Conservation (phyloP, 768 basidiomycete genomes). For the Botryobasidium botryosum region DNA sequence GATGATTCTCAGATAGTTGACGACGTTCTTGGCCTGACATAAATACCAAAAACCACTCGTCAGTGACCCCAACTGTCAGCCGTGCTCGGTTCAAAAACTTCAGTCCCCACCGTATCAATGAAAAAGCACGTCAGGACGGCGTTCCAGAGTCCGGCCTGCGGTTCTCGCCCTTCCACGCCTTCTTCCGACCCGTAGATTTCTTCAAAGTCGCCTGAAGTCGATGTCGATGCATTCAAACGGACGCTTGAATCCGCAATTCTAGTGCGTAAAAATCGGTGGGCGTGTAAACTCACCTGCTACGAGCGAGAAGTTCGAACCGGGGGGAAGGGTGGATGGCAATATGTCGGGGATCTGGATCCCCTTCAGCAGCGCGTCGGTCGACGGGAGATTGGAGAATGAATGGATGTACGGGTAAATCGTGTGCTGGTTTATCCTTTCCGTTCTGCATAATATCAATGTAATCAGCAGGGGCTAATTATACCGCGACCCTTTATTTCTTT, state of each 20-base stretch:
- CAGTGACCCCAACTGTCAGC: background rate
- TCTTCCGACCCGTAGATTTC: constrained; percentile 59
- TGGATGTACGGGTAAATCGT: constrained; percentile 82
- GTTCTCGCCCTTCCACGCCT: constrained; percentile 34
- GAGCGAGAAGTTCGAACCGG: constrained; percentile 53
- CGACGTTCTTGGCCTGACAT: constrained; percentile 70
- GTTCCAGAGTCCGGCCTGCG: constrained; percentile 69
- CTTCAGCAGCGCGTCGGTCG: constrained; percentile 42
- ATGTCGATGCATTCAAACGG: background rate
- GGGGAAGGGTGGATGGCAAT: constrained; percentile 51
- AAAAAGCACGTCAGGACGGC: constrained; percentile 92
- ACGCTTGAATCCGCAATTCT: background rate
- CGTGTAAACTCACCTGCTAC: constrained; percentile 49
- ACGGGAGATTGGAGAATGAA: constrained; percentile 70
- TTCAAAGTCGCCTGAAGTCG: constrained; percentile 63
- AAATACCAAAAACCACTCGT: background rate
- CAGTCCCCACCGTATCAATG: constrained; percentile 63
- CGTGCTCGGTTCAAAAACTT: background rate
- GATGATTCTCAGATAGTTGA: constrained; percentile 79
- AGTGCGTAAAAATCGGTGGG: background rate
- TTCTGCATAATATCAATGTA: constrained; percentile 25
- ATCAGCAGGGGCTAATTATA: background rate
- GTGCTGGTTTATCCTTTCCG: constrained; percentile 46
- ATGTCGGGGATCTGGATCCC: constrained; percentile 69
- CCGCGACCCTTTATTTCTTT: too few relatives aligned